These are phyloP conservation scores for Ophiostoma tasmaniense DNA, from an alignment of 2,329 filamentous ascomycete genomes.

Conservation along the genomic window DNA sequence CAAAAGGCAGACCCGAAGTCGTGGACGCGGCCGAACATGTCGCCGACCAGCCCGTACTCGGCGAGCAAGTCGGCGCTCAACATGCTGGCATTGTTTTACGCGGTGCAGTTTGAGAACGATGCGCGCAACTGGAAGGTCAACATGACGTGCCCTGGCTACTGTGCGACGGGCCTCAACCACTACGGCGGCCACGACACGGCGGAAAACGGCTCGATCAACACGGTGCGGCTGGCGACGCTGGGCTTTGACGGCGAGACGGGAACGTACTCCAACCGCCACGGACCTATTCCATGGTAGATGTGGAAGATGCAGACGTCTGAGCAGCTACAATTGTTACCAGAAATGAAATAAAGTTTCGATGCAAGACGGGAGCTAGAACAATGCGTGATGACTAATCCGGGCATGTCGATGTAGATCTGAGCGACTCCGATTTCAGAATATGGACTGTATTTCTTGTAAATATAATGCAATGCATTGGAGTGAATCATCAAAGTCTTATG, in stretches of 20 bases:
- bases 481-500: too few relatives aligned
- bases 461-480: too few relatives aligned
- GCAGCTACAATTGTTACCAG: neutral
- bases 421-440: too few relatives aligned
- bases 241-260: slow-evolving; percentile 26
- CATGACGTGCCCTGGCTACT: slow-evolving; percentile 31
- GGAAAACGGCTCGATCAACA: slow-evolving; percentile 26
- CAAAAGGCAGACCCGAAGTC: slow-evolving; percentile 18
- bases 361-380: neutral
- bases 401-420: neutral
- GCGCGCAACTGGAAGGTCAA: slow-evolving; percentile 29
- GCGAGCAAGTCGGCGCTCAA: slow-evolving; percentile 26
- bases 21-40: slow-evolving; percentile 13
- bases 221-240: slow-evolving; percentile 28
- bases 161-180: slow-evolving; percentile 26
- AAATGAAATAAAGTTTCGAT: neutral
- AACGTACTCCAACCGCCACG: slow-evolving; percentile 25
- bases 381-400: neutral
- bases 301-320: neutral
- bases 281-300: slow-evolving; percentile 19
- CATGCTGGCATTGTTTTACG: slow-evolving; percentile 27
- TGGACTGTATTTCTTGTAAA: too few relatives aligned
- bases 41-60: slow-evolving; percentile 20
- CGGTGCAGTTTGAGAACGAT: slow-evolving; percentile 25
- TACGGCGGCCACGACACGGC: slow-evolving; percentile 19